Evolutionary conservation across 176 grass and related monocot species (phyloP).

Genomic region (Juncus inflexus): DNA sequence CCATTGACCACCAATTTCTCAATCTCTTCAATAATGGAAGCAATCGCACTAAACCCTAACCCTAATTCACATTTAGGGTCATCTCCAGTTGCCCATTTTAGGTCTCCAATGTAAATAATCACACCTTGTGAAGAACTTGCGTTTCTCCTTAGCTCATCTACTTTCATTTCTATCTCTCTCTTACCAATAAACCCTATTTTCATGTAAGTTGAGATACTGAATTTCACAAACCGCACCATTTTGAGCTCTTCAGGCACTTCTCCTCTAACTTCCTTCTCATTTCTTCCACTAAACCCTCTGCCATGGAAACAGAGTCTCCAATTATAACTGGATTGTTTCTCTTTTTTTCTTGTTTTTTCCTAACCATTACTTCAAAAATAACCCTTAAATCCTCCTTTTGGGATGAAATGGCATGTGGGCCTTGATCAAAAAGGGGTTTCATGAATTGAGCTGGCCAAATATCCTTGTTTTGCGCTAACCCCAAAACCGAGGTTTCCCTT

Average conservation of each 20-base stretch:
- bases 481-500: not conserved
- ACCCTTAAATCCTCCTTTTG: constrained; percentile 42
- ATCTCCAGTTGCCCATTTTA: constrained; percentile 66
- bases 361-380: constrained; percentile 63
- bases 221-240: constrained; percentile 51
- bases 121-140: constrained; percentile 43
- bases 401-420: not conserved
- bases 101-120: constrained; percentile 67
- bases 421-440: constrained; percentile 25
- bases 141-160: constrained; percentile 59
- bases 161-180: constrained; percentile 46
- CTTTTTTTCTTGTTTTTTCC: constrained; percentile 35
- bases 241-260: constrained; percentile 66
- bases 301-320: constrained; percentile 58
- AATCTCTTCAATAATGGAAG: constrained; percentile 64
- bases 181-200: constrained; percentile 68
- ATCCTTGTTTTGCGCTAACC: constrained; percentile 27
- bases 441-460: constrained; percentile 58
- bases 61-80: constrained; percentile 28
- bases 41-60: constrained; percentile 42
- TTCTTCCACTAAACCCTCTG: constrained; percentile 52
- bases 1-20: constrained; percentile 34
- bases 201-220: constrained; percentile 67
- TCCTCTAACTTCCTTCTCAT: constrained; percentile 50
- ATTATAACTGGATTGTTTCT: constrained; percentile 57